phyloP scores from a whole-genome alignment of 2,329 filamentous ascomycete genomes.

The Cladophialophora bantiana region DNA sequence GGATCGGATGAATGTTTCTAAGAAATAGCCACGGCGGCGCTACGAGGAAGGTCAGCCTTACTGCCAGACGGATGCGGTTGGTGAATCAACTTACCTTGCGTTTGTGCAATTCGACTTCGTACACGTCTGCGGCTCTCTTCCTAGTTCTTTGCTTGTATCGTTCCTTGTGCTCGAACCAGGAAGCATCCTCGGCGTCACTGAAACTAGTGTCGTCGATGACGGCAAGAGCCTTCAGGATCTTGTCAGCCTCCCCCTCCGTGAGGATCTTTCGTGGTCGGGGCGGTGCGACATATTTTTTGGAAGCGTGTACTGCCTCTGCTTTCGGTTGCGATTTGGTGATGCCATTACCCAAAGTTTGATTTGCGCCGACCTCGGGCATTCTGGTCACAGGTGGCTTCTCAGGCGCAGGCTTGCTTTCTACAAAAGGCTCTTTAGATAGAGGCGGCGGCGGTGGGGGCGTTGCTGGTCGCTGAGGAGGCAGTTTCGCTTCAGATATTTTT shows the following conservation, averaged over 20 bases:
- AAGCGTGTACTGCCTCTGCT: constrained; percentile 52
- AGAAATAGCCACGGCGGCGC: constrained; percentile 65
- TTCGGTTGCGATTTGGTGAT: constrained; percentile 38
- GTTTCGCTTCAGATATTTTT: constrained; percentile 37
- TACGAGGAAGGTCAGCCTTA: constrained; percentile 42
- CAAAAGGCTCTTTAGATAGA: constrained; percentile 10
- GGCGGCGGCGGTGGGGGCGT: constrained; percentile 30
- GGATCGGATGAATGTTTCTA: constrained; percentile 63
- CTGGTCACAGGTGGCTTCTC: constrained; percentile 17
- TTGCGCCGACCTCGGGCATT: constrained; percentile 42
- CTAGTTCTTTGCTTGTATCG: constrained; percentile 62
- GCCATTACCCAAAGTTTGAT: constrained; percentile 34
- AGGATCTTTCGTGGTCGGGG: constrained; percentile 63
- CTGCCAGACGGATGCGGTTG: constrained; percentile 23
- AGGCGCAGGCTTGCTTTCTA: constrained; percentile 15
- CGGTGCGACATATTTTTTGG: constrained; percentile 63
- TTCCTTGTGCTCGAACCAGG: constrained; percentile 59
- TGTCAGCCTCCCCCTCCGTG: constrained; percentile 69
- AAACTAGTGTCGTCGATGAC: constrained; percentile 64
- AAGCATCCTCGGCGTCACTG: constrained; percentile 63
- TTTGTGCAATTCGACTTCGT: constrained; percentile 67
- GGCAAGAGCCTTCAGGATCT: constrained; percentile 71
- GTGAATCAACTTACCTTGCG: constrained; percentile 60
- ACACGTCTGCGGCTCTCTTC: constrained; percentile 74
- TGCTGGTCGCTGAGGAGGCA: constrained; percentile 36